Conservation (phyloP, 2,329 filamentous ascomycete species). For the Fusarium equiseti region DNA sequence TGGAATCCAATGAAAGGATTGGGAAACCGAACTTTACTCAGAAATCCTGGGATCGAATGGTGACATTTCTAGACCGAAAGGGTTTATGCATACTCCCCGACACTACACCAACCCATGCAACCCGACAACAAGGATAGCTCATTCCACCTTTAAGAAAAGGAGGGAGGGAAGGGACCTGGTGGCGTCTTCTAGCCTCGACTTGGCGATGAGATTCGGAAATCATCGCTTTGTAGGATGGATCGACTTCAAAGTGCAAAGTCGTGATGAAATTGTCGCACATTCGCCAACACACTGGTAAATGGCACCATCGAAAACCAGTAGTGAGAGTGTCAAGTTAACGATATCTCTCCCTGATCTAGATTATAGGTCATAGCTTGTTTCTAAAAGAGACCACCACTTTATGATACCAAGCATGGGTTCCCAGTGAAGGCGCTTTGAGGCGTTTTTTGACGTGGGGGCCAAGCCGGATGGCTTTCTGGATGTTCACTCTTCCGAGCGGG, state of each 20-base stretch:
- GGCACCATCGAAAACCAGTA: constrained; percentile 32
- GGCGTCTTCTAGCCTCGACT: background rate
- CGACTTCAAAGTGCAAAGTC: constrained; percentile 3
- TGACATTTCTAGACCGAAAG: background rate
- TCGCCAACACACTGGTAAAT: constrained; percentile 31
- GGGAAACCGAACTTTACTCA: background rate
- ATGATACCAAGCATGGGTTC: constrained; percentile 16
- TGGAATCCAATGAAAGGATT: constrained; percentile 9
- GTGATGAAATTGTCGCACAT: constrained; percentile 22
- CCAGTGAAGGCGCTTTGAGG: constrained; percentile 12
- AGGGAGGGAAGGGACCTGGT: background rate
- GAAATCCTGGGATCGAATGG: background rate
- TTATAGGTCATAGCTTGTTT: background rate
- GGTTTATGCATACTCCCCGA: constrained; percentile 40
- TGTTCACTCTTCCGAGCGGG: constrained; percentile 10
- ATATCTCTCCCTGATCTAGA: background rate
- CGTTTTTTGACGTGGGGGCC: constrained; percentile 27
- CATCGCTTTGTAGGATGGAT: constrained; percentile 1
- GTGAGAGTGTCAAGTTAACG: background rate
- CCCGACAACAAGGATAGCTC: constrained; percentile 33
- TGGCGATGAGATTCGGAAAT: constrained; percentile 24
- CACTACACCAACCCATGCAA: constrained; percentile 29
- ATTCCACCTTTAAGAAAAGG: constrained; percentile 7
- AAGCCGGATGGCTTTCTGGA: constrained; percentile 13
- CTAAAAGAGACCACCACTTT: constrained; percentile 3